Base-by-base conservation (phyloP, 345 rosid species). In the Lepidium africanum region DNA sequence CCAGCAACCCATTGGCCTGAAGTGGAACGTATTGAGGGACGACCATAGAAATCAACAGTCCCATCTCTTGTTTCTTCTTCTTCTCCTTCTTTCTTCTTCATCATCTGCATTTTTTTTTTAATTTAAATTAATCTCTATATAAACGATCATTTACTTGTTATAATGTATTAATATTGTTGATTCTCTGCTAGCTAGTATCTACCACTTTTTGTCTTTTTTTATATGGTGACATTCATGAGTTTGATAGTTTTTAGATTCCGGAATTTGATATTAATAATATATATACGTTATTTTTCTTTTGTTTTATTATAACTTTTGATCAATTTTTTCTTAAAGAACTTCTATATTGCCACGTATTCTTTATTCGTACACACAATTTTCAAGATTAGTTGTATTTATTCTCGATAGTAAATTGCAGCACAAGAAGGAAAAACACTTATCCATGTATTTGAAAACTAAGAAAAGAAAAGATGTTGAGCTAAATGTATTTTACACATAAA, bases 1-100 rank as follows among this genome's bases (percentile, higher is more conserved):
- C 93, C 97, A 46, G 97, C 97, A 59, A 65, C 65, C 97, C 97
- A 91, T 50, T 79, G 75, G 59, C 97, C 97, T 36, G 96, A 85
- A 53, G 67, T 83, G 27, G 69, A 65, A 71, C 77, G 83, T 52
- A 88, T 80, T 15, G 93, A 91, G 14, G 90, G 87, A 27, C 80
- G 83, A 21, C 97, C 96, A 36, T 84, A 65, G 77, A 81, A 87
- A 63, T 88, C 93, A 6, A 84, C 83, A 9, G 90, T 83, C 61
- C 97, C 96, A 74, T 91, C 97, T 53, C 74, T 78, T 65, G 92
- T 88, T 77, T 66, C 71, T 15, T 70, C 84, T 75, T 77, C 80
- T 52, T 75, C 57, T 37, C 79, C 79, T 72, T 79, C 77, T 59
- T 79, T 81, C 60, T 76, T 82, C 79, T 42, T 72, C 56, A 45